Evolutionary conservation across 2,329 filamentous ascomycete genomes (phyloP).

Genomic region (Verticillium dahliae): DNA sequence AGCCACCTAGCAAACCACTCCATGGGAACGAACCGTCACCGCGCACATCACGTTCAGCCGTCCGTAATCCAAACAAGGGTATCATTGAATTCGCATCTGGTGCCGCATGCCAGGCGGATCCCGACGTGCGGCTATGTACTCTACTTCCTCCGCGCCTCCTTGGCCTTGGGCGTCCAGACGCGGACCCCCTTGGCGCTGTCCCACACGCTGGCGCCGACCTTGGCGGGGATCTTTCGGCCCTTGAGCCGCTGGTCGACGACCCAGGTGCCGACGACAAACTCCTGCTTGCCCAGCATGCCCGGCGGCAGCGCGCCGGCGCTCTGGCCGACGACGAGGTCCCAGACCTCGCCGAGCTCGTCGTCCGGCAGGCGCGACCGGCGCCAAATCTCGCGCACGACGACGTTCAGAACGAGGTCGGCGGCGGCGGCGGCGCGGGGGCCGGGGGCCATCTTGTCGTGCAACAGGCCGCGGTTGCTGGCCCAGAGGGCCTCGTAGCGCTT

Average conservation of each 20-base stretch:
- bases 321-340: conserved; percentile 58
- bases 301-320: conserved; percentile 7
- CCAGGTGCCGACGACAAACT: conserved; percentile 82
- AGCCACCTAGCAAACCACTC: too few relatives aligned
- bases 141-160: conserved; percentile 3
- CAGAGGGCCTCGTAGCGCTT: conserved; percentile 79
- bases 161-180: conserved; percentile 23
- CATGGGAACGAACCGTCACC: background rate
- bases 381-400: conserved; percentile 74
- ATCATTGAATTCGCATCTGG: background rate
- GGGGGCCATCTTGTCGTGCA: conserved; percentile 28
- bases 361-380: conserved; percentile 58
- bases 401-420: conserved; percentile 51
- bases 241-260: conserved; percentile 74
- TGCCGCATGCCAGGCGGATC: background rate
- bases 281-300: conserved; percentile 56
- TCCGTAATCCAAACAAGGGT: background rate
- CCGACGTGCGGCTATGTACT: too few relatives aligned
- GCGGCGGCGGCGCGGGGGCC: conserved; percentile 1
- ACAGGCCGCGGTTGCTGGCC: conserved; percentile 69
- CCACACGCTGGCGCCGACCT: conserved; percentile 71
- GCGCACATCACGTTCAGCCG: too few relatives aligned
- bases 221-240: conserved; percentile 68
- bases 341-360: conserved; percentile 68
- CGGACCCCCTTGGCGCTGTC: conserved; percentile 51